Base-by-base conservation (phyloP, 495 filamentous ascomycete species). In the Penicillium salamii region DNA sequence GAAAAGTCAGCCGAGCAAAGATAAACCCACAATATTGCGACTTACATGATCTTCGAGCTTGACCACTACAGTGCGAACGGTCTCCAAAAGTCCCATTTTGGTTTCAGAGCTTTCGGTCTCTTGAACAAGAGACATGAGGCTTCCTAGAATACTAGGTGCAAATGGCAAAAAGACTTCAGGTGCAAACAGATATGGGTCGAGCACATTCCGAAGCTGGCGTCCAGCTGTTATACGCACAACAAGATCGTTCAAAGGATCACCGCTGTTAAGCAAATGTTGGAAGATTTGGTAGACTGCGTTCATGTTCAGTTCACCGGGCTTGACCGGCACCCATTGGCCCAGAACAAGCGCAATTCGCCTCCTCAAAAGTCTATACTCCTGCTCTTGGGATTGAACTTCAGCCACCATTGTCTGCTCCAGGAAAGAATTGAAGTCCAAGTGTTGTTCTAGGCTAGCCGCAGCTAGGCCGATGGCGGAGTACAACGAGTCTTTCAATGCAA, bases 181-280 rank as follows among this genome's bases (percentile, higher is more conserved):
- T 3, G 75, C 71, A 58, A 96, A 96, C n/a, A 87, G 86, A 62
- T 87, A 91, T 5, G 91, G 87, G 37, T 93, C 83, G n/a, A 88
- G 78, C 21, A 95, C 76, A 26, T 76, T 72, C 61, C 84, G 86
- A 20, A 98, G 79, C 58, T 95, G 88, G 46, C 89, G 79, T 8
- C 90, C 93, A 5, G 93, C 88, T 0, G 92, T 96, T 32, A 97
- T 83, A 11, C 91, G 86, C 26, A 98, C 93, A 5, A 97, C 90
- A 36, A 89, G 77, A 60, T 98, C 93, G 59, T 98, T 98, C 53
- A 84, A 72, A 1, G 79, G 70, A 61, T 96, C 90, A 11, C 80
- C 72, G 18, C 79, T 78, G 59, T 90, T 83, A 12, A 97, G 76
- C n/a, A 98, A 71, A 66, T 95, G 86, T 53, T 88, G 84, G 69